Evolutionary conservation across 176 grass and related monocot genomes (phyloP).

Genomic region (Neostapfia colusana): DNA sequence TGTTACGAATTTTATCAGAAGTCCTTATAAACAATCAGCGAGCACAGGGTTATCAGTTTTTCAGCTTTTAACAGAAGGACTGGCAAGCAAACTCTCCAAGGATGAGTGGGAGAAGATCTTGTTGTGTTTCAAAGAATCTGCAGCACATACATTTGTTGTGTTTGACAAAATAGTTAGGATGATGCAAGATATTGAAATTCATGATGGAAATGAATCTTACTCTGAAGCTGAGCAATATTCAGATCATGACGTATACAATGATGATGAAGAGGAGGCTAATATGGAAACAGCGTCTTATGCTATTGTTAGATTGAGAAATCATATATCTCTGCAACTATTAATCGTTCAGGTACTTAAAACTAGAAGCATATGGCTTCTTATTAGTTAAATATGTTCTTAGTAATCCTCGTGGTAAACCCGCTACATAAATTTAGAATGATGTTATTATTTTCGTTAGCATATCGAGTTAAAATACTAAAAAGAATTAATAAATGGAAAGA

Average conservation of each 20-base stretch:
- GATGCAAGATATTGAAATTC: conserved; percentile 89
- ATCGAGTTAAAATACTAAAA: conserved; percentile 9
- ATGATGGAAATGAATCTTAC: conserved; percentile 69
- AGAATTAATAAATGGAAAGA: not conserved
- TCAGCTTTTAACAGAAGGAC: conserved; percentile 66
- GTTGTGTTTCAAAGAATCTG: conserved; percentile 72
- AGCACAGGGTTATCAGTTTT: conserved; percentile 69
- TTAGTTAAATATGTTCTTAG: conserved; percentile 23
- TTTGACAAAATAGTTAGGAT: conserved; percentile 75
- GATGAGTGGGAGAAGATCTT: conserved; percentile 78
- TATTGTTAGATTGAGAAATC: conserved; percentile 58
- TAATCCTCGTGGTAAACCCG: not conserved
- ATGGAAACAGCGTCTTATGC: conserved; percentile 77
- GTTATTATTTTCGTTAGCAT: not conserved
- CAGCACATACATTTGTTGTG: conserved; percentile 47
- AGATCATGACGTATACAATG: conserved; percentile 69
- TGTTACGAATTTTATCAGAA: conserved; percentile 70
- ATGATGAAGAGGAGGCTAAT: conserved; percentile 82
- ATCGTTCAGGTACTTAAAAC: conserved; percentile 62
- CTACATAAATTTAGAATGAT: conserved; percentile 1
- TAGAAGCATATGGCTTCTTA: conserved; percentile 34
- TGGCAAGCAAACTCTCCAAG: conserved; percentile 64
- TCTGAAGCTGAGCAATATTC: conserved; percentile 81
- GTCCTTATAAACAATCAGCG: conserved; percentile 76
- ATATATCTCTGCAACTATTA: conserved; percentile 61